These are phyloP conservation scores for Reticulascus tulasneorum DNA, from an alignment of 2,329 filamentous ascomycete genomes.

Conservation along the genomic window DNA sequence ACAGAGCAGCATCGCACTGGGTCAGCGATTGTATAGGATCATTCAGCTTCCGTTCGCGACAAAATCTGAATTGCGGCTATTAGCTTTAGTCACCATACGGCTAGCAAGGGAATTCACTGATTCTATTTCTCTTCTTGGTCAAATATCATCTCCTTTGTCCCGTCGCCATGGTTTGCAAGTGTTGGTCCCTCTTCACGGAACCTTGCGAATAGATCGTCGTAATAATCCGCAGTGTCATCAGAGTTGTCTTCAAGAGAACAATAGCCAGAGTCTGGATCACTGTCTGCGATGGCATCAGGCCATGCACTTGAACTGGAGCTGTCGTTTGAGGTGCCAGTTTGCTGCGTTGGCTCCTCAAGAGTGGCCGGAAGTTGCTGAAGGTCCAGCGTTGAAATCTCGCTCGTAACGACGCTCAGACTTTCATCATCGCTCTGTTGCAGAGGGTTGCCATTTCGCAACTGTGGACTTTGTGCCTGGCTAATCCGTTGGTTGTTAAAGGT, in stretches of 20 bases:
- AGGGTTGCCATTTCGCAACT: no score
- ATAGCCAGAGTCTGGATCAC: conserved; percentile 13
- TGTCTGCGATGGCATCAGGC: conserved; percentile 4
- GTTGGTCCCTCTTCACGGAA: conserved; percentile 13
- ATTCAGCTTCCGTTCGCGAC: conserved; percentile 2
- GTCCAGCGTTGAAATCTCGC: no score
- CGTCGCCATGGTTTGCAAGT: conserved; percentile 15
- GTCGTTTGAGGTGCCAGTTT: no score
- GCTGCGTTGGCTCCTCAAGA: no score
- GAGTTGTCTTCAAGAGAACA: conserved; percentile 2
- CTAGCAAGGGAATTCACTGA: conserved; percentile 13
- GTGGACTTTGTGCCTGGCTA: no score
- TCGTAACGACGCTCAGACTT: no score
- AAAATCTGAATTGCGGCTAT: conserved; percentile 13
- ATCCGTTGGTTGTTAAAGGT: no score
- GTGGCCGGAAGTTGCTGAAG: no score
- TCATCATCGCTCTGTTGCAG: no score
- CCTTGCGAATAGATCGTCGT: conserved; percentile 12
- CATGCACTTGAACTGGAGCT: no score
- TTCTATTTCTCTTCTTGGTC: conserved; percentile 14
- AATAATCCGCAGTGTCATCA: conserved; percentile 12
- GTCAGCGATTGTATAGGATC: conserved; percentile 10
- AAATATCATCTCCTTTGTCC: conserved; percentile 15
- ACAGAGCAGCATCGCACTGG: conserved; percentile 13
- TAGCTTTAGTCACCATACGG: conserved; percentile 7